These are phyloP conservation scores for Miscanthus sacchariflorus DNA, from an alignment of 202 grass and related monocot genomes.

Conservation along the genomic window DNA sequence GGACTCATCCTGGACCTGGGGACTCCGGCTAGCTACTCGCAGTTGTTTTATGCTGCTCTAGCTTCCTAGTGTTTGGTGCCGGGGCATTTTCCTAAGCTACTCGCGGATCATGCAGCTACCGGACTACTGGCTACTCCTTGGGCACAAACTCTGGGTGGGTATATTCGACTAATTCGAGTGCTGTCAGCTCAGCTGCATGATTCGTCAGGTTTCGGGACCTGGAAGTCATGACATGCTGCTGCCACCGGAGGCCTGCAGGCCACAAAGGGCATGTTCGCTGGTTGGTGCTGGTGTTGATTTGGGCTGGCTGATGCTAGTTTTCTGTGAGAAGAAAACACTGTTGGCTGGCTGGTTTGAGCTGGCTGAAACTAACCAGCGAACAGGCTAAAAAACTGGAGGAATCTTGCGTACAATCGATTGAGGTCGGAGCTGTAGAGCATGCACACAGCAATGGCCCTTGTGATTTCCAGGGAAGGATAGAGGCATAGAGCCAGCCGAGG, in stretches of 20 bases:
- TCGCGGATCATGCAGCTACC: not conserved
- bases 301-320: too few species aligned
- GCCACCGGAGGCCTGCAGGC: constrained; percentile 6
- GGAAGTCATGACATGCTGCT: constrained; percentile 9
- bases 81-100: not conserved
- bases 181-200: not conserved
- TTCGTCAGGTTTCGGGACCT: not conserved
- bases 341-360: too few species aligned
- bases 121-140: not conserved
- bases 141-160: not conserved
- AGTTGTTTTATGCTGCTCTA: not conserved
- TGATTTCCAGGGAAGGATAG: not conserved
- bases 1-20: constrained; percentile 14
- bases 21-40: not conserved
- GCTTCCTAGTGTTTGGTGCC: constrained; percentile 25
- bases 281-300: too few species aligned
- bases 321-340: too few species aligned
- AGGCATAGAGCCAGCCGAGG: not conserved
- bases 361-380: too few species aligned
- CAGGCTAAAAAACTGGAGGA: too few species aligned
- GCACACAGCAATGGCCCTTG: not conserved
- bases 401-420: not conserved
- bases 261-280: too few species aligned
- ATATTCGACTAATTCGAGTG: not conserved
- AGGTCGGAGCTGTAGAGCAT: not conserved